Conservation (phyloP, 768 basidiomycete genomes). For the Cyathus striatus region DNA sequence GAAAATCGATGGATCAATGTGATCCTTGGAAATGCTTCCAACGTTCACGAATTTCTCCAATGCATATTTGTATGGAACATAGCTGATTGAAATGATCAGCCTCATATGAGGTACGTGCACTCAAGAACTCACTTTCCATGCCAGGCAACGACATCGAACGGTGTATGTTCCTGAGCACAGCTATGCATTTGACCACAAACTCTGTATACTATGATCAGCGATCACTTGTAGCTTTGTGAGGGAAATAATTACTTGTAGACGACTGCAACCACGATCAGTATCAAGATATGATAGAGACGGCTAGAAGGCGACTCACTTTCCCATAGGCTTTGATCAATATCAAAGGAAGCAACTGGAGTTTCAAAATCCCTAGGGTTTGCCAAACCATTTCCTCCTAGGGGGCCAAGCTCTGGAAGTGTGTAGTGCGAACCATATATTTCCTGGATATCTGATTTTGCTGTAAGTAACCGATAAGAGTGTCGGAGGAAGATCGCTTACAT, state of each 20-base stretch:
- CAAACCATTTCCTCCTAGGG: conserved; percentile 61
- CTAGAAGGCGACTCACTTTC: conserved; percentile 31
- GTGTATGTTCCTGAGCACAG: conserved; percentile 57
- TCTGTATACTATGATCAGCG: conserved; percentile 19
- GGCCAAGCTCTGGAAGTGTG: conserved; percentile 59
- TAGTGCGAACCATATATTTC: conserved; percentile 65
- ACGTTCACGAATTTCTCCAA: conserved; percentile 60
- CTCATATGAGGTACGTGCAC: not conserved
- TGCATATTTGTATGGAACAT: conserved; percentile 64
- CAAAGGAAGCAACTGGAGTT: conserved; percentile 57
- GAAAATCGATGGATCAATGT: conserved; percentile 67
- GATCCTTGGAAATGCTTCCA: conserved; percentile 62
- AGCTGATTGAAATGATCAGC: conserved; percentile 26
- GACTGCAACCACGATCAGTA: conserved; percentile 18
- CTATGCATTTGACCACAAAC: conserved; percentile 49
- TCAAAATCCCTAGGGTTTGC: conserved; percentile 65
- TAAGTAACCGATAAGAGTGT: not conserved
- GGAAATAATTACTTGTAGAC: conserved; percentile 38
- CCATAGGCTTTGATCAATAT: conserved; percentile 59
- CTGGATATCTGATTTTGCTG: conserved; percentile 40
- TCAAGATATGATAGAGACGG: not conserved
- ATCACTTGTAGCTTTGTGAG: not conserved
- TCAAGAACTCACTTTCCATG: conserved; percentile 49
- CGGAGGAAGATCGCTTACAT: conserved; percentile 31
- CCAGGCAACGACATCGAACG: conserved; percentile 73